phyloP scores from a whole-genome alignment of 768 basidiomycete species.

The Antrodiella citrinella region DNA sequence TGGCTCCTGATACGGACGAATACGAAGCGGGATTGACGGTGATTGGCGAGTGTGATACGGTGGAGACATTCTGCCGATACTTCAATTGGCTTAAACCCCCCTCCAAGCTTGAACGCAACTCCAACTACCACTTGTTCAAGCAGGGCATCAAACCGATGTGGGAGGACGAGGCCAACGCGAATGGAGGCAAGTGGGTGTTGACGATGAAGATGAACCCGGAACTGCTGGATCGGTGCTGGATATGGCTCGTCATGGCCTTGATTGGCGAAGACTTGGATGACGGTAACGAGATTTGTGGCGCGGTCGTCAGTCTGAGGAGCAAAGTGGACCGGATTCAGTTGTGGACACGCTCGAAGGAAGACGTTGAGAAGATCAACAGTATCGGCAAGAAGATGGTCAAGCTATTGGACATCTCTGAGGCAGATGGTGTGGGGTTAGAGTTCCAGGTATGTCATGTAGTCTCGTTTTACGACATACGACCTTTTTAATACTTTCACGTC shows the following conservation, averaged over 20 bases:
- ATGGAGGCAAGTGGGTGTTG: slow-evolving; percentile 92
- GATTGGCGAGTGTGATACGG: slow-evolving; percentile 86
- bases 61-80: slow-evolving; percentile 84
- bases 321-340: slow-evolving; percentile 89
- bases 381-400: slow-evolving; percentile 82
- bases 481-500: neutral
- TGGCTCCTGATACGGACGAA: slow-evolving; percentile 54
- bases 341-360: slow-evolving; percentile 83
- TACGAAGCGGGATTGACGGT: slow-evolving; percentile 84
- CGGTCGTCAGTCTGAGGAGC: slow-evolving; percentile 79
- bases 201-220: slow-evolving; percentile 82
- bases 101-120: slow-evolving; percentile 79
- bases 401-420: slow-evolving; percentile 75
- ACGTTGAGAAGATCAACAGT: slow-evolving; percentile 75
- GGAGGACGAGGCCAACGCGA: slow-evolving; percentile 89
- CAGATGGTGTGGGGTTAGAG: slow-evolving; percentile 79
- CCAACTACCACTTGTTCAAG: slow-evolving; percentile 96
- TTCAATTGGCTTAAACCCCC: slow-evolving; percentile 94
- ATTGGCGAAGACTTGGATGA: slow-evolving; percentile 71
- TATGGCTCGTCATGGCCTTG: slow-evolving; percentile 84
- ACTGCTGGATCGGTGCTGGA: slow-evolving; percentile 83
- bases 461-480: neutral
- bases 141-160: slow-evolving; percentile 94
- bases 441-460: slow-evolving; percentile 59
- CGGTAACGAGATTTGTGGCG: slow-evolving; percentile 73